Conservation (phyloP, 2,329 filamentous ascomycete species). For the Beauveria rudraprayagi region DNA sequence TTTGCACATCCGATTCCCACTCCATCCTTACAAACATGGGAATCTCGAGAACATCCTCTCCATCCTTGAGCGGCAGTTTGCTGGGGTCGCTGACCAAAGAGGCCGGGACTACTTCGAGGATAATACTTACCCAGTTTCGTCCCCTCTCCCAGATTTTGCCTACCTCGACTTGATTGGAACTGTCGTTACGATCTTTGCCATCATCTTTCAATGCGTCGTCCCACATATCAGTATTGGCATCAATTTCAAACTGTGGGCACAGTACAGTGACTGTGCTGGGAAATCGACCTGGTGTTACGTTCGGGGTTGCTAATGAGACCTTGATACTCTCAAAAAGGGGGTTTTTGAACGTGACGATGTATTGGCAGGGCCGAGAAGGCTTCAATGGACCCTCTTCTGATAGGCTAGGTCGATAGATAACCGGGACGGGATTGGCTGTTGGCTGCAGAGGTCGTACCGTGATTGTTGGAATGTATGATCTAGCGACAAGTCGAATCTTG, state of each 20-base stretch:
- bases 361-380: slow-evolving; percentile 61
- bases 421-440: slow-evolving; percentile 26
- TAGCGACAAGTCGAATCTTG: slow-evolving; percentile 83
- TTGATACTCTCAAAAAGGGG: slow-evolving; percentile 87
- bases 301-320: slow-evolving; percentile 79
- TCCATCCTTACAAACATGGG: slow-evolving; percentile 89
- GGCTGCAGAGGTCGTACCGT: slow-evolving; percentile 57
- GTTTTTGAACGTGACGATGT: slow-evolving; percentile 84
- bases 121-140: slow-evolving; percentile 89
- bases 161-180: slow-evolving; percentile 57
- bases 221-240: slow-evolving; percentile 79
- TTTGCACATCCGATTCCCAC: slow-evolving; percentile 68
- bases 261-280: slow-evolving; percentile 79
- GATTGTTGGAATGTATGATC: slow-evolving; percentile 79
- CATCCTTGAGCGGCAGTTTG: slow-evolving; percentile 42
- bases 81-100: slow-evolving; percentile 39
- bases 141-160: slow-evolving; percentile 96
- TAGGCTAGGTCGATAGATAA: slow-evolving; percentile 24
- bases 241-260: slow-evolving; percentile 89
- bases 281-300: slow-evolving; percentile 68
- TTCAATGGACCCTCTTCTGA: slow-evolving; percentile 32
- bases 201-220: slow-evolving; percentile 74
- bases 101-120: slow-evolving; percentile 77
- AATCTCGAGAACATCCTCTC: slow-evolving; percentile 70
- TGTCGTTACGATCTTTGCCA: slow-evolving; percentile 31